Conservation (phyloP, 805 yeast species). For the Komagataella phaffii region DNA sequence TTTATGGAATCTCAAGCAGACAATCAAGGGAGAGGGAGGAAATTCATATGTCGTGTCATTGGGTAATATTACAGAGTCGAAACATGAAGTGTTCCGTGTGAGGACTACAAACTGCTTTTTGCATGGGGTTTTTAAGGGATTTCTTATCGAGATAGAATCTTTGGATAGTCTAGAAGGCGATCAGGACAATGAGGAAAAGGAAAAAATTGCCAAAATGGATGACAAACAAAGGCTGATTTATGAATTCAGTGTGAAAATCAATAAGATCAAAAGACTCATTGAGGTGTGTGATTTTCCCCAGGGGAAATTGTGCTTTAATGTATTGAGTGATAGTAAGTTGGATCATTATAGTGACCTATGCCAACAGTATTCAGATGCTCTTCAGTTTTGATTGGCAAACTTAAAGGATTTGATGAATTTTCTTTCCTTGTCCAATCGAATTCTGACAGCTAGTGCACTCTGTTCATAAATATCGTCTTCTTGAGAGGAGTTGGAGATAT, state of each 20-base stretch:
- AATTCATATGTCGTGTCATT: slow-evolving; percentile 40
- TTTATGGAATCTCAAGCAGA: slow-evolving; percentile 58
- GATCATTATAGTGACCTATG: slow-evolving; percentile 23
- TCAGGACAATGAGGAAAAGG: slow-evolving; percentile 4
- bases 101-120: slow-evolving; percentile 60
- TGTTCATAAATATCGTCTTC: slow-evolving; percentile 14
- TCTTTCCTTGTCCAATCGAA: slow-evolving; percentile 20
- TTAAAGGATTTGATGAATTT: slow-evolving; percentile 1
- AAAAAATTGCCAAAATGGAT: slow-evolving; percentile 3
- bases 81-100: slow-evolving; percentile 33
- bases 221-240: slow-evolving; percentile 13
- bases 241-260: slow-evolving; percentile 19
- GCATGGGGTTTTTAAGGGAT: slow-evolving; percentile 64
- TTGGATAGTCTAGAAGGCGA: slow-evolving; percentile 10
- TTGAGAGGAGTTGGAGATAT: background rate
- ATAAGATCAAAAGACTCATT: slow-evolving; percentile 18
- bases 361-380: slow-evolving; percentile 25
- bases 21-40: slow-evolving; percentile 66
- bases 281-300: slow-evolving; percentile 19
- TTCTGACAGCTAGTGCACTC: slow-evolving; percentile 18
- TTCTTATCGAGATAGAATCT: slow-evolving; percentile 47
- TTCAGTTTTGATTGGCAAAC: slow-evolving; percentile 14
- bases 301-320: slow-evolving; percentile 22
- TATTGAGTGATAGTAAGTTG: slow-evolving; percentile 20
- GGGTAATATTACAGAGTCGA: slow-evolving; percentile 10